Evolutionary conservation across 768 basidiomycete genomes (phyloP).

Genomic region (Lactifluus echinatus): DNA sequence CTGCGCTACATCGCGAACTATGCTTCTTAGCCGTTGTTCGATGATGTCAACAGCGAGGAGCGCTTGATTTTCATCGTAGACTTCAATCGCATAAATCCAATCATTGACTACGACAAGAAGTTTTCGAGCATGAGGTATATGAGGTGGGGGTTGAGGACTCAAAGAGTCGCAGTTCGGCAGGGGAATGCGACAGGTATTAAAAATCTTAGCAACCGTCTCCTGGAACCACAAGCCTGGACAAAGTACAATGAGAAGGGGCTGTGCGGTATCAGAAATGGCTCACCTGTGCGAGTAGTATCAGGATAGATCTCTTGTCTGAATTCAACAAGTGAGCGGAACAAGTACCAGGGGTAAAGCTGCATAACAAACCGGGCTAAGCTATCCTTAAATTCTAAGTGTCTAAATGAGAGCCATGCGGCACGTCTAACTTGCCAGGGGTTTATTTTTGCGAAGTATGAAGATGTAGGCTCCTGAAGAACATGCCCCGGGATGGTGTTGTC

Average conservation of each 20-base stretch:
- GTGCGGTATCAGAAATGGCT: neutral
- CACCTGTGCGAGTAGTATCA: constrained; percentile 65
- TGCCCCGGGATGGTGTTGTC: constrained; percentile 52
- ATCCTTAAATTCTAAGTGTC: constrained; percentile 65
- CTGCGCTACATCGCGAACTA: constrained; percentile 48
- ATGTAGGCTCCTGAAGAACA: constrained; percentile 23
- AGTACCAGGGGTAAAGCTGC: neutral
- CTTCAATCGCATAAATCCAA: constrained; percentile 71
- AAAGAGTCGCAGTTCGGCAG: constrained; percentile 54
- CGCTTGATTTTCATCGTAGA: constrained; percentile 37
- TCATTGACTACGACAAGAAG: constrained; percentile 66
- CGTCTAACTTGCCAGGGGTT: constrained; percentile 81
- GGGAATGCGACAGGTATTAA: constrained; percentile 74
- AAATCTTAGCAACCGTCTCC: constrained; percentile 49
- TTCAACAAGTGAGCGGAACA: neutral
- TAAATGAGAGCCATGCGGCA: constrained; percentile 71
- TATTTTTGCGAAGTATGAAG: constrained; percentile 28
- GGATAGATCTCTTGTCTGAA: constrained; percentile 60
- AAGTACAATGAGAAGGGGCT: neutral
- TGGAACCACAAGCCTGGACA: constrained; percentile 54
- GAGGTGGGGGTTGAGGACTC: constrained; percentile 37
- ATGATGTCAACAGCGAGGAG: constrained; percentile 32
- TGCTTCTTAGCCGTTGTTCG: constrained; percentile 37
- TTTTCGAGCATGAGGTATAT: constrained; percentile 43
- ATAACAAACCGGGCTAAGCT: constrained; percentile 49